Evolutionary conservation across 305 asterid species (phyloP), one percentile per base, ranked within the genome.

Genomic region (Rubia balearica): DNA sequence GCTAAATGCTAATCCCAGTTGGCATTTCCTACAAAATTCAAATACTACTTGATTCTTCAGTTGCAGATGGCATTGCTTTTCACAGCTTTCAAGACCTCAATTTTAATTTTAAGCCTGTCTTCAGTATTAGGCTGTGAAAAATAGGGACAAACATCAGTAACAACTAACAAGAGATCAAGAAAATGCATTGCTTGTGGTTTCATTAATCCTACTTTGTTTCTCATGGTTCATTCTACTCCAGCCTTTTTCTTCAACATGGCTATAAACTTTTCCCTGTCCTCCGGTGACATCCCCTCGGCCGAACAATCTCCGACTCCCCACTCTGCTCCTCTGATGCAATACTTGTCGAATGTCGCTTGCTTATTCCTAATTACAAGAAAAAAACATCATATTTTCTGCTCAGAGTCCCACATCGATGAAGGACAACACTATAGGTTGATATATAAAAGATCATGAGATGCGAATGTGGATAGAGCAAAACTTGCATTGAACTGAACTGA

Each of bases 301-400:
- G 97, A 92, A 78, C 98, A 90, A 81, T 93, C 98, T 74, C 98
- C 98, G 7, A 93, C 89, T 61, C 98, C 98, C 98, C 97, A 93
- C 71, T 90, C 98, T 60, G 98, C 98, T 76, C 98, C 97, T 10
- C 98, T 83, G 65, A 87, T 30, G 83, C 97, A 93, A 69, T 93
- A 93, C 70, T 93, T 90, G 82, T 93, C 97, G 27, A 73, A 79
- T 72, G 76, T 85, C 43, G 80, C 73, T 73, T 80, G 96, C 61
- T 74, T 72, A 79, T 93, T 93, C 80, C 98, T 93, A 87, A 55
- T 75, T 63, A 51, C 64, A 19, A 57, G 16, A 8, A 49, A 65
- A 33, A 56, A 11, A 64, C 46, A 67, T 27, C 33, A 30, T 30
- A 30, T 3, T 30, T 30, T 30, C 2, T 30, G 33, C 3, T 30